Evolutionary conservation across 2,329 filamentous ascomycete genomes (phyloP).

Genomic region (Metarhizium album): DNA sequence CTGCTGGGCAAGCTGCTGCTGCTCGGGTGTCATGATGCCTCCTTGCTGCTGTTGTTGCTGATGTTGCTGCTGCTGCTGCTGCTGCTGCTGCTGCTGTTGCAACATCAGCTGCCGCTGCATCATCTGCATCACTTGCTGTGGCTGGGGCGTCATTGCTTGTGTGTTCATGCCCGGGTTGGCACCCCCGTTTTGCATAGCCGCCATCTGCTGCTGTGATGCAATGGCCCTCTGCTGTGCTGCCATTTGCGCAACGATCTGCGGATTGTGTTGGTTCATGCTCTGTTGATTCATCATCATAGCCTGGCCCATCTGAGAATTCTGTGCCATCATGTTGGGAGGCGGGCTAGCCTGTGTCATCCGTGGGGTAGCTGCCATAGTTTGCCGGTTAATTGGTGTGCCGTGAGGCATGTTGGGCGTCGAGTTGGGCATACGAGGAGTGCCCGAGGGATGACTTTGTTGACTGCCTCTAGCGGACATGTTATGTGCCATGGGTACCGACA

Average conservation of each 20-base stretch:
- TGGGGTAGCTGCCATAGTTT: conserved; percentile 44
- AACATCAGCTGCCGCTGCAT: conserved; percentile 28
- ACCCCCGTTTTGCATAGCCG: conserved; percentile 27
- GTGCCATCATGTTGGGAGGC: conserved; percentile 47
- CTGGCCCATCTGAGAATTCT: conserved; percentile 43
- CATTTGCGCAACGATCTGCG: conserved; percentile 33
- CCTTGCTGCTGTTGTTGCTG: conserved; percentile 23
- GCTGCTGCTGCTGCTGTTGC: conserved; percentile 29
- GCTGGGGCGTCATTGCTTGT: conserved; percentile 25
- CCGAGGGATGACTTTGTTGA: conserved; percentile 53
- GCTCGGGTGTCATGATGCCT: conserved; percentile 30
- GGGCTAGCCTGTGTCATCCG: conserved; percentile 54
- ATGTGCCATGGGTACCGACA: conserved; percentile 49
- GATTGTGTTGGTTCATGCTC: conserved; percentile 27
- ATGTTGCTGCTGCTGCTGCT: conserved; percentile 20
- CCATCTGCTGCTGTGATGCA: conserved; percentile 34
- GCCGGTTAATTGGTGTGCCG: conserved; percentile 45
- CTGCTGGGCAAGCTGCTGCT: conserved; percentile 32
- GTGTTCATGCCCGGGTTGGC: conserved; percentile 26
- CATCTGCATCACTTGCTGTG: conserved; percentile 26
- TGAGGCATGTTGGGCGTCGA: conserved; percentile 51
- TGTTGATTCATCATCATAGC: conserved; percentile 43
- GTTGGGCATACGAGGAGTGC: conserved; percentile 51
- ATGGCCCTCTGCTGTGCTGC: conserved; percentile 36
- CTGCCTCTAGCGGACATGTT: conserved; percentile 55